Base-by-base conservation (phyloP, 2,329 filamentous ascomycete genomes). In the Cladorrhinum sp. region DNA sequence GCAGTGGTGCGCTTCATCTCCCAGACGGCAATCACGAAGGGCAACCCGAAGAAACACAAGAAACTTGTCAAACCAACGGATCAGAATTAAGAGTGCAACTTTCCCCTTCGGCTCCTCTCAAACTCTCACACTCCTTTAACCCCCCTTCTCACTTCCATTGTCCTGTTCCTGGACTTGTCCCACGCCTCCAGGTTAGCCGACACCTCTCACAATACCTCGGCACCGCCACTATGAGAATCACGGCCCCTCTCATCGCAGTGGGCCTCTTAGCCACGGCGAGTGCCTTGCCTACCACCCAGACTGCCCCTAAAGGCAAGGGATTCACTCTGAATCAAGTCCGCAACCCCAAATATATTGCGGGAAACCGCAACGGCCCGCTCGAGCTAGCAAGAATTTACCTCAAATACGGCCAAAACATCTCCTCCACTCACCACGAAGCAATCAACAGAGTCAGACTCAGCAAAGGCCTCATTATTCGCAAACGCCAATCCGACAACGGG, bases 361-460 rank as follows among this genome's bases (percentile, higher is more conserved):
- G 42, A 18, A 36, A 10, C 33, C 70, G 66, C 59, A 71, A 68
- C 57, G 76, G 75, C 6, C 71, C 72, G 7, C 61, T 71, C 3
- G 72, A 73, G 0, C 68, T 77, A 18, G 74, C 73, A 67, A 73
- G 71, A 56, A 70, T 70, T 33, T 77, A 77, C 67, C 59, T 56
- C 63, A 78, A 79, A 69, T 77, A 73, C 50, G 70, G 73, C 52
- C 68, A 66, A 9, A 61, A 71, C 2, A 56, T 78, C 1, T 74
- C 76, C 2, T 63, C 66, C 21, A 67, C 68, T 21, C 70, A 77
- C 9, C 63, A 62, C 28, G 54, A 50, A 14, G 70, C 69, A 10
- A 64, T 74, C 24, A 63, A 64, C 51, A 65, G 66, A 8, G 64
- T 70, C 55, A 55, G 55, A 10, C 63, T 70, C 56, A 57, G 50